Conservation (phyloP, 2,329 filamentous ascomycete species). For the Fusarium longipes region DNA sequence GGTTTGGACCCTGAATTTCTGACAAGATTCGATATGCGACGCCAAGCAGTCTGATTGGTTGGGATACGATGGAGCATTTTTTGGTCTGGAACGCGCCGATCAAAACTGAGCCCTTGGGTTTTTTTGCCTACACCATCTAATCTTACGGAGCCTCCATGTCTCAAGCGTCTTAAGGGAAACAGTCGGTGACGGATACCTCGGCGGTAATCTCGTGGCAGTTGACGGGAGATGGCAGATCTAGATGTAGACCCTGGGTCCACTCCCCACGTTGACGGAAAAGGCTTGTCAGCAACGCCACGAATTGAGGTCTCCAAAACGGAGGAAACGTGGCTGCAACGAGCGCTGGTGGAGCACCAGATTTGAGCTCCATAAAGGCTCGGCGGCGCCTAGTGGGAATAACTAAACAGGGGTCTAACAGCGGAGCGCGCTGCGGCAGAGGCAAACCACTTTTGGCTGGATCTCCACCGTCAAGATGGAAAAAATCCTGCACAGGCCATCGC, state of each 20-base stretch:
- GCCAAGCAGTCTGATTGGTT: conserved; percentile 13
- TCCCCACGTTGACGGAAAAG: conserved; percentile 13
- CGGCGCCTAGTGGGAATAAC: conserved; percentile 28
- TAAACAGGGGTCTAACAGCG: conserved; percentile 20
- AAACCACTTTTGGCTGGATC: conserved; percentile 19
- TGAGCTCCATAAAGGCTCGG: conserved; percentile 22
- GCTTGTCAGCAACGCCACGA: conserved; percentile 35
- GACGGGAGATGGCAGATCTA: conserved; percentile 8
- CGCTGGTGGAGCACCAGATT: not conserved
- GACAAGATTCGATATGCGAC: conserved; percentile 27
- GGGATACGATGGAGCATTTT: conserved; percentile 9
- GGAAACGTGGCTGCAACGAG: conserved; percentile 44
- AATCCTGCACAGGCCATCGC: conserved; percentile 23
- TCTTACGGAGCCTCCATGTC: not conserved
- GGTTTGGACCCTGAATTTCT: conserved; percentile 35
- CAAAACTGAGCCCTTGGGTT: conserved; percentile 4
- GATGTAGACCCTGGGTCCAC: conserved; percentile 12
- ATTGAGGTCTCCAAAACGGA: conserved; percentile 15
- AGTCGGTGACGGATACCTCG: conserved; percentile 26
- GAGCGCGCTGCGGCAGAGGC: conserved; percentile 35
- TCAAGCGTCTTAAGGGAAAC: conserved; percentile 9
- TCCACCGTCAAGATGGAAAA: conserved; percentile 19
- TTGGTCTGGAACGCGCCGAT: conserved; percentile 29
- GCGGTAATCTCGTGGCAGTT: conserved; percentile 3
- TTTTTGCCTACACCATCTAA: conserved; percentile 6